Base-by-base conservation (phyloP, 2,329 filamentous ascomycete species). In the Diaporthe longicolla region DNA sequence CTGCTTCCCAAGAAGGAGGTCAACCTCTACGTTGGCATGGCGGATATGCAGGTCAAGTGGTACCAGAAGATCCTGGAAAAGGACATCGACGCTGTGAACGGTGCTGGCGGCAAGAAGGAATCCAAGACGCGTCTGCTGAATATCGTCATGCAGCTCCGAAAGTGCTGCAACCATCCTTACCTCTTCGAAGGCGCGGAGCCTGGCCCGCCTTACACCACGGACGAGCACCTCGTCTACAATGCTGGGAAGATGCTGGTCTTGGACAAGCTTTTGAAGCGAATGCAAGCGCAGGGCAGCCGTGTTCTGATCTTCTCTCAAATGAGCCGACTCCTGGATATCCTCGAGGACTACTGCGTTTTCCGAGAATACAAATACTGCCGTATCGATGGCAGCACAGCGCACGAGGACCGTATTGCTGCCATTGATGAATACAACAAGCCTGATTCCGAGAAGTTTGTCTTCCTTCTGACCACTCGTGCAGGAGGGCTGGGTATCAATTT, bases 281-380 rank as follows among this genome's bases (percentile, higher is more conserved):
- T 99, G 86, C 89, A 95, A 83, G 90, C 89, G 61, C 93, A 98
- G 81, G 97, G 95, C 55, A 98, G 95, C 81, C 91, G 97, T 77
- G 95, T 99, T n/a, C 90, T 99, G 72, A 98, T 99, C 79, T 99
- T 99, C 86, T 99, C 97, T 0, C 97, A 99, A 81, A 99, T 99
- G 97, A 98, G 95, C 80, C 94, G 97, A 89, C 89, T 98, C 52
- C 87, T 99, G 55, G 97, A 99, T 81, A 99, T 99, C 70, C 89
- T 99, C 21, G 97, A 99, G 82, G 97, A 99, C 82, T 99, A 99
- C 84, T 98, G 96, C 77, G 95, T 98, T 58, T 98, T 99, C 88
- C 91, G 95, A 73, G 93, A 95, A 43, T 98, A 94, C 85, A 93
- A 97, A 76, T 99, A 99, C 85, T 98, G 95, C 84, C 94, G 97